Evolutionary conservation across 768 basidiomycete genomes (phyloP).

Genomic region (Coprinellus aureogranulatus): DNA sequence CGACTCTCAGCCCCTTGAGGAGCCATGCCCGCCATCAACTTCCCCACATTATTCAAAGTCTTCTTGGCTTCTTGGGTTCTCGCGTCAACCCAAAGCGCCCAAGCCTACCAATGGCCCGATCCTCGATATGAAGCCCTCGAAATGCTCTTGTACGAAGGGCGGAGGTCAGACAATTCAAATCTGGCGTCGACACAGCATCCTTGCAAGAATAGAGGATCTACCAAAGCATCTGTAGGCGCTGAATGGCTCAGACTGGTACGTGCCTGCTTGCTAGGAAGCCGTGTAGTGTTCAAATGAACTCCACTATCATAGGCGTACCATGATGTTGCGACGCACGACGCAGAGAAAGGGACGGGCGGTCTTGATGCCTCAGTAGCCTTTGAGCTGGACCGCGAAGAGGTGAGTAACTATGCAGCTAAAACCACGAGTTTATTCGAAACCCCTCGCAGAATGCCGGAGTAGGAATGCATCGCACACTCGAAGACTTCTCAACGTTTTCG

Average conservation of each 20-base stretch:
- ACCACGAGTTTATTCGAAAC: no score
- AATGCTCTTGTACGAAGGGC: slow-evolving; percentile 16
- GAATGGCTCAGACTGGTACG: slow-evolving; percentile 19
- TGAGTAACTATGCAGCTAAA: not conserved
- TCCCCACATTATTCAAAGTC: slow-evolving; percentile 1
- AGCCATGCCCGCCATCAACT: not conserved
- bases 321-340: slow-evolving; percentile 20
- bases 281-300: not conserved
- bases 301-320: slow-evolving; percentile 10
- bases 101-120: slow-evolving; percentile 15
- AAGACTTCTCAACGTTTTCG: slow-evolving; percentile 33
- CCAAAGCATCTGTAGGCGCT: slow-evolving; percentile 15
- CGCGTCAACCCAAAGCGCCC: not conserved
- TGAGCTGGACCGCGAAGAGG: slow-evolving; percentile 19
- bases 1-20: not conserved
- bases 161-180: slow-evolving; percentile 14
- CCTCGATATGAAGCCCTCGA: slow-evolving; percentile 18
- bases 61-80: slow-evolving; percentile 9
- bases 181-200: slow-evolving; percentile 18
- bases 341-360: slow-evolving; percentile 22
- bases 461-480: slow-evolving; percentile 34
- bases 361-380: slow-evolving; percentile 26
- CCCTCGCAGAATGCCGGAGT: slow-evolving; percentile 36
- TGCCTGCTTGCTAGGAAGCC: not conserved
- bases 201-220: slow-evolving; percentile 13